A percentile compares a stretch with the other conserved stretches of the same genome.
These are phyloP conservation scores for Aurinia saxatilis DNA, from an alignment of 345 rosid genomes.

Conservation along the genomic window DNA sequence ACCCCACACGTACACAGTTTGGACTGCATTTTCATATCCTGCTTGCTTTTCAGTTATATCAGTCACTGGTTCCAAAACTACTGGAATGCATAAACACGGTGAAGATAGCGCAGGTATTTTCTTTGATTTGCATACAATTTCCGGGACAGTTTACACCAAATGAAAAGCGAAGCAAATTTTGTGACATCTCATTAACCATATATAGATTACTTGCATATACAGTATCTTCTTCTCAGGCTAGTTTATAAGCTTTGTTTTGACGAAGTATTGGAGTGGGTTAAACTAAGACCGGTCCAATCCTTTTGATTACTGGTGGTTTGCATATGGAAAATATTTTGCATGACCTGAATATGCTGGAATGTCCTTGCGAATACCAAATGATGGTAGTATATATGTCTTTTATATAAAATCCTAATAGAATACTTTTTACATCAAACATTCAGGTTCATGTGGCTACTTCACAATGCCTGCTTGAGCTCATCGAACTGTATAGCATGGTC, in stretches of 20 bases:
- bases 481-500: slow-evolving; percentile 33
- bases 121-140: neutral
- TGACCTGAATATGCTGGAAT: neutral
- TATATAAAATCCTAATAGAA: neutral
- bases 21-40: slow-evolving; percentile 4
- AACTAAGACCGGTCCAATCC: too few relatives aligned
- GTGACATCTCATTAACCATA: too few relatives aligned
- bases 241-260: neutral
- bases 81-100: slow-evolving; percentile 64
- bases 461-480: slow-evolving; percentile 61
- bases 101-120: slow-evolving; percentile 83
- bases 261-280: too few relatives aligned
- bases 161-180: neutral
- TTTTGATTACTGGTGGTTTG: neutral
- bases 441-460: slow-evolving; percentile 84
- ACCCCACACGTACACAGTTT: neutral
- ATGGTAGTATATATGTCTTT: neutral
- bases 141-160: neutral
- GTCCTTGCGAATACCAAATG: neutral
- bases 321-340: neutral
- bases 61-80: slow-evolving; percentile 45
- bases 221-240: neutral
- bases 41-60: slow-evolving; percentile 49
- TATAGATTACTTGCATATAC: neutral
- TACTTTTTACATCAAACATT: neutral